A percentile compares a stretch with the other conserved stretches of the same genome.
Conservation (phyloP, 1,284 basidiomycete genomes). For the Tausonia pullulans region DNA sequence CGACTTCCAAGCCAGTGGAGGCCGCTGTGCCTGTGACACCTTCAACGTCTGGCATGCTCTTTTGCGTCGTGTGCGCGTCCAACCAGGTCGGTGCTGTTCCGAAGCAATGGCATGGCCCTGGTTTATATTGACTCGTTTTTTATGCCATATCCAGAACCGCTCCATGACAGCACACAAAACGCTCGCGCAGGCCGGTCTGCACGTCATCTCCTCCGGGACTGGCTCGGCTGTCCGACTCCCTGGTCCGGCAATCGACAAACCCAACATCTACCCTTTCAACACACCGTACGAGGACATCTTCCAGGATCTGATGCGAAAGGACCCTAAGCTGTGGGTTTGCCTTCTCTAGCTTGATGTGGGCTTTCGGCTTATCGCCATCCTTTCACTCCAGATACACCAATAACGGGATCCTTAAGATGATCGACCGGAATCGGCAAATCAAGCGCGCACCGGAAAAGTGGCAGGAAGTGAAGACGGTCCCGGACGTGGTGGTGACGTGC, state of each 20-base stretch:
- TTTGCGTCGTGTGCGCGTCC: conserved; percentile 96
- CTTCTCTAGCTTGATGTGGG: background rate
- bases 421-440: conserved; percentile 87
- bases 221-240: conserved; percentile 94
- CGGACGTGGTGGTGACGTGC: conserved; percentile 96
- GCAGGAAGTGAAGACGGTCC: conserved; percentile 69
- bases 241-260: conserved; percentile 91
- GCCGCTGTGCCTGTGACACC: too few relatives aligned
- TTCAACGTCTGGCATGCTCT: conserved; percentile 30
- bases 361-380: conserved; percentile 15
- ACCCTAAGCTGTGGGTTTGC: conserved; percentile 60
- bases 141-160: conserved; percentile 56
- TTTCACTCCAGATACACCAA: conserved; percentile 61
- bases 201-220: conserved; percentile 88
- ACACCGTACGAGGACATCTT: conserved; percentile 98
- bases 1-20: too few relatives aligned
- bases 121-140: background rate
- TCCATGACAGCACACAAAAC: conserved; percentile 98
- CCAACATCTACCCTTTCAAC: conserved; percentile 94
- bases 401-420: conserved; percentile 93
- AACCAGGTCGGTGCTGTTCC: conserved; percentile 59
- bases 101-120: background rate
- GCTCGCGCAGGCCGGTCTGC: conserved; percentile 77
- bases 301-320: conserved; percentile 79
- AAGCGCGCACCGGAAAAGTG: conserved; percentile 92